Evolutionary conservation across 352 stramenopile species (phyloP).

Genomic region (Thalassiosira sp.): DNA sequence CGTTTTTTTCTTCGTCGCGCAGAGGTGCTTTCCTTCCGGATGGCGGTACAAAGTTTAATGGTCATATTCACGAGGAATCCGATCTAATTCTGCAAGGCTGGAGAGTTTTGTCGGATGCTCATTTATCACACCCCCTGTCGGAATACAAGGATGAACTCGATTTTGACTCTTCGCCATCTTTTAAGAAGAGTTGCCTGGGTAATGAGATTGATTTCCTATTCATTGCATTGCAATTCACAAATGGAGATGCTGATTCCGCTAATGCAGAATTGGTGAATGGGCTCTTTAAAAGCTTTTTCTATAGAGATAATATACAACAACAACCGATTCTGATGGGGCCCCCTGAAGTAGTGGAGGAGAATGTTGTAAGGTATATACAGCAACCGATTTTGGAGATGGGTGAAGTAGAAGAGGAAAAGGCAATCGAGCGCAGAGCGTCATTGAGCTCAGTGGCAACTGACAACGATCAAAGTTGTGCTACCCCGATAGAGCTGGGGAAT

Average conservation of each 20-base stretch:
- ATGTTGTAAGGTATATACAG: neutral
- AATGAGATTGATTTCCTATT: slow-evolving; percentile 43
- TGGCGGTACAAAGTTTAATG: slow-evolving; percentile 32
- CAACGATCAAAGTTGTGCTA: neutral
- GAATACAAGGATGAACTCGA: slow-evolving; percentile 22
- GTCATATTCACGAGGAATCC: slow-evolving; percentile 26
- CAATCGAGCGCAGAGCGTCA: too few relatives aligned
- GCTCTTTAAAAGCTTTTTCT: slow-evolving; percentile 37
- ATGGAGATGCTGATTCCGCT: slow-evolving; percentile 42
- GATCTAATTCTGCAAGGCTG: slow-evolving; percentile 52
- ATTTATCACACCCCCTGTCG: slow-evolving; percentile 25
- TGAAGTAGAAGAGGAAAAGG: neutral
- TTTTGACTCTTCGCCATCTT: slow-evolving; percentile 24
- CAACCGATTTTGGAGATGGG: neutral
- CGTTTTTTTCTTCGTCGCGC: neutral
- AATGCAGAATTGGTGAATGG: slow-evolving; percentile 43
- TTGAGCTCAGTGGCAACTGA: too few relatives aligned
- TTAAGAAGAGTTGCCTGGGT: slow-evolving; percentile 11
- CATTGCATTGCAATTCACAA: slow-evolving; percentile 53
- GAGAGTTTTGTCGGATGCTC: slow-evolving; percentile 49
- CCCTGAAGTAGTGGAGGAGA: neutral
- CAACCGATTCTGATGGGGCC: slow-evolving; percentile 6
- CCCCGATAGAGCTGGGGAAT: slow-evolving; percentile 6
- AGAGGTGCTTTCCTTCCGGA: neutral
- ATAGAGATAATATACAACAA: slow-evolving; percentile 4